These are phyloP conservation scores for Pachysandra terminalis DNA, from an alignment of 164 flowering plant genomes.

Conservation along the genomic window DNA sequence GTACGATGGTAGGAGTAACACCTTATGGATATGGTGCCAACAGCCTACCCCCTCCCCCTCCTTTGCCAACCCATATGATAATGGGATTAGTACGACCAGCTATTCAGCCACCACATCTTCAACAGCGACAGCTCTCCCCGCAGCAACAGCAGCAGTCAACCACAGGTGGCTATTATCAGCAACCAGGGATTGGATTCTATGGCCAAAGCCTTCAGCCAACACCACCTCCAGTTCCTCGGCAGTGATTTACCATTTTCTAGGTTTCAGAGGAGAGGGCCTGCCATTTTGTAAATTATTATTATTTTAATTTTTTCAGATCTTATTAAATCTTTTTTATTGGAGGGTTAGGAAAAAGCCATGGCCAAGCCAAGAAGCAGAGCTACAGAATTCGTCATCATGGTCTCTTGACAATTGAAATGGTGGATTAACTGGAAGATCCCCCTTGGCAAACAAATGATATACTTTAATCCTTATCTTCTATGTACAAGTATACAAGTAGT, in stretches of 20 bases:
- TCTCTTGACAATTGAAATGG: no score
- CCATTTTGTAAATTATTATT: conserved; percentile 16
- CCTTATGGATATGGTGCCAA: conserved; percentile 49
- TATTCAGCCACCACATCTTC: conserved; percentile 32
- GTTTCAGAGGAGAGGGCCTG: background rate
- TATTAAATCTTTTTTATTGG: background rate
- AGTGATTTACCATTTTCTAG: conserved; percentile 25
- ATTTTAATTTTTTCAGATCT: background rate
- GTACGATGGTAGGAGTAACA: conserved; percentile 38
- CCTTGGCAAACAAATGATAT: no score
- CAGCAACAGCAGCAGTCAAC: conserved; percentile 16
- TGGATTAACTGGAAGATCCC: no score
- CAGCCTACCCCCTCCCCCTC: conserved; percentile 65
- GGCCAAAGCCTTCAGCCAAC: conserved; percentile 55
- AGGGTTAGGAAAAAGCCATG: background rate
- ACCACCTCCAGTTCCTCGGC: conserved; percentile 55
- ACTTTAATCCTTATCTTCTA: no score
- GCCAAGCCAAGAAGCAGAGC: background rate
- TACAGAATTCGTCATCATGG: no score
- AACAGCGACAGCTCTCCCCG: conserved; percentile 30
- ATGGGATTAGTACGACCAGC: conserved; percentile 49
- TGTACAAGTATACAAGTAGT: no score
- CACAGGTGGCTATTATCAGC: conserved; percentile 29
- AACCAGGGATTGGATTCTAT: conserved; percentile 61
- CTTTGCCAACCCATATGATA: conserved; percentile 45